Conservation (phyloP, 768 basidiomycete genomes). For the Naganishia randhawae region DNA sequence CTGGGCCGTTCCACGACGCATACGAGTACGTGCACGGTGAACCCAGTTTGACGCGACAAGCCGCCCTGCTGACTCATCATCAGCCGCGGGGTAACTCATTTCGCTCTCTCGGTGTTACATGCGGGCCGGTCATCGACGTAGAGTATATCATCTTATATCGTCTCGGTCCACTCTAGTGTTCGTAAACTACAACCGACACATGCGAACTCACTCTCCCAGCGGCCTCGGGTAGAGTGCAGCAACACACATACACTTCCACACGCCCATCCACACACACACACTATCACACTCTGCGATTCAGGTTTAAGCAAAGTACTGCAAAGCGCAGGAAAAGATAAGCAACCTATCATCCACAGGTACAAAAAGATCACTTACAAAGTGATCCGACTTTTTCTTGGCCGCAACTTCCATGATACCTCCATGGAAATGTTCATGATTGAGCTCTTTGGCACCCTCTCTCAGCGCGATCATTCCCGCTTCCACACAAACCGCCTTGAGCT, state of each 20-base stretch:
- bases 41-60: not conserved
- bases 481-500: constrained; percentile 91
- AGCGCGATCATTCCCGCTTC: constrained; percentile 99
- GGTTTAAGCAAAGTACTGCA: constrained; percentile 46
- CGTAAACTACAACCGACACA: not conserved
- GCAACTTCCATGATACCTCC: constrained; percentile 66
- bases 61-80: not conserved
- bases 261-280: too few species aligned
- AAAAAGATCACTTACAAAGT: constrained; percentile 52
- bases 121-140: not conserved
- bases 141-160: not conserved
- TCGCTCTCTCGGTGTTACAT: too few species aligned
- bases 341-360: not conserved
- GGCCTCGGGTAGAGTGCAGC: too few species aligned
- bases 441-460: constrained; percentile 80
- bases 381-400: constrained; percentile 99
- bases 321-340: not conserved
- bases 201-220: not conserved
- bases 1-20: too few species aligned
- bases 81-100: too few species aligned
- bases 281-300: not conserved
- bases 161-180: not conserved
- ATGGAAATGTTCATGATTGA: constrained; percentile 93
- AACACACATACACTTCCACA: too few species aligned
- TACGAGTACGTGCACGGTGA: not conserved